Evolutionary conservation across 805 yeast genomes (phyloP).

Genomic region (Saturnispora sekii): DNA sequence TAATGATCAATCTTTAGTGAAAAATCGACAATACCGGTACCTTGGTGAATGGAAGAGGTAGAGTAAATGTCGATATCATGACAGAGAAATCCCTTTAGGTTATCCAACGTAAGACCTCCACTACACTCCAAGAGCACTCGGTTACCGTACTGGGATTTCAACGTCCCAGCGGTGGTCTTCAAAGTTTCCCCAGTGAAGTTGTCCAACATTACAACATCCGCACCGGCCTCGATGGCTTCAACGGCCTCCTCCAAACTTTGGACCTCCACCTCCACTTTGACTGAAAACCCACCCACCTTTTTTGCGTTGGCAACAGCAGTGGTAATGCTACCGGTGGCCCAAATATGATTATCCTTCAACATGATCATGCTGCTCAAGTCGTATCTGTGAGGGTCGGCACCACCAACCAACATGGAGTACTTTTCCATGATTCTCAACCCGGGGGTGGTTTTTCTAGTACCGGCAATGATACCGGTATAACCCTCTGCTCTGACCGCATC

Average conservation of each 20-base stretch:
- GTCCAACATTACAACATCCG: constrained; percentile 92
- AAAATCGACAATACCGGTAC: constrained; percentile 74
- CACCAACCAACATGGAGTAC: constrained; percentile 92
- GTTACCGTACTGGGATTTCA: constrained; percentile 49
- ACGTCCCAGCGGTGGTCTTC: constrained; percentile 49
- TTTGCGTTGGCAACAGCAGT: constrained; percentile 72
- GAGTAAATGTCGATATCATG: constrained; percentile 82
- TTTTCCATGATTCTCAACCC: constrained; percentile 84
- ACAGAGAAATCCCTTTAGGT: constrained; percentile 56
- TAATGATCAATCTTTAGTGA: constrained; percentile 54
- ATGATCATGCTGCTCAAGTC: constrained; percentile 91
- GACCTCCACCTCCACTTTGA: constrained; percentile 89
- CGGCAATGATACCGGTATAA: constrained; percentile 80
- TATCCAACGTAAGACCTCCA: constrained; percentile 75
- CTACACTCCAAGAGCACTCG: constrained; percentile 68
- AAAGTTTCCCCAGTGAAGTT: constrained; percentile 66
- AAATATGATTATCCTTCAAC: constrained; percentile 90
- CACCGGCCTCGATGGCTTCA: constrained; percentile 92
- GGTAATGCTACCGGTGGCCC: constrained; percentile 89
- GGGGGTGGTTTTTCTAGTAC: constrained; percentile 96
- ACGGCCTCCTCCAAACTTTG: constrained; percentile 76
- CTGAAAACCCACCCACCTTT: constrained; percentile 75
- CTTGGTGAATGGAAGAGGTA: constrained; percentile 88
- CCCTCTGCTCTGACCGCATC: constrained; percentile 57
- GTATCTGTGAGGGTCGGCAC: constrained; percentile 86